A percentile compares a stretch with the other conserved stretches of the same genome.
Conservation (phyloP, 2,329 filamentous ascomycete species). For the Chaetomium sp. region DNA sequence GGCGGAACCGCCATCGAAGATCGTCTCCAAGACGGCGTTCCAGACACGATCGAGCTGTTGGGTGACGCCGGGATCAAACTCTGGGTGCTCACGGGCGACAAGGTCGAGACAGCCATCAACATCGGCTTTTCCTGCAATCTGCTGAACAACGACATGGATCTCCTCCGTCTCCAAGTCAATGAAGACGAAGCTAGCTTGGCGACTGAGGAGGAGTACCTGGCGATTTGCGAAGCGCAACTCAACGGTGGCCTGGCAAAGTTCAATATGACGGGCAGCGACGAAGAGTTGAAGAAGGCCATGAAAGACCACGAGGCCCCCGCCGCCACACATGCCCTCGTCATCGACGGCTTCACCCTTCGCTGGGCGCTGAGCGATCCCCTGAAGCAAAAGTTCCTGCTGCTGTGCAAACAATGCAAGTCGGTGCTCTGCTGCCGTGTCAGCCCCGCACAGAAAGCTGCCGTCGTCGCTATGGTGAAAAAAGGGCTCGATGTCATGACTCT, state of each 20-base stretch:
- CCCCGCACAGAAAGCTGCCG: constrained; percentile 94
- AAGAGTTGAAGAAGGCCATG: constrained; percentile 77
- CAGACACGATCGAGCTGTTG: constrained; percentile 89
- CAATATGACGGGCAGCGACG: constrained; percentile 78
- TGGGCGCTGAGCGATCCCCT: constrained; percentile 80
- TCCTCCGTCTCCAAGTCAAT: constrained; percentile 84
- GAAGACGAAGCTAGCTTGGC: constrained; percentile 64
- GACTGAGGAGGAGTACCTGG: constrained; percentile 53
- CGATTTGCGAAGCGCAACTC: constrained; percentile 68
- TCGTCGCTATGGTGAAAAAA: constrained; percentile 92
- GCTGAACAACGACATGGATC: constrained; percentile 95
- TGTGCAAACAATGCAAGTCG: constrained; percentile 96
- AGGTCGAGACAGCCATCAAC: constrained; percentile 99
- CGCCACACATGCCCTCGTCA: constrained; percentile 87
- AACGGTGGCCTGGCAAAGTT: constrained; percentile 74
- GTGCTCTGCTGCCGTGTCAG: constrained; percentile 97
- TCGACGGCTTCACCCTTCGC: constrained; percentile 92
- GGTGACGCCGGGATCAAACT: constrained; percentile 95
- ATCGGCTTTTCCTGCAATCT: constrained; percentile 99
- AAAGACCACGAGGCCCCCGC: constrained; percentile 83
- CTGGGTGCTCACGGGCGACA: constrained; percentile 97
- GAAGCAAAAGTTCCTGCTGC: constrained; percentile 87
- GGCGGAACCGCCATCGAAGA: constrained; percentile 98
- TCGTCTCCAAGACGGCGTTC: constrained; percentile 92
- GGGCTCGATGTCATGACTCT: constrained; percentile 95